These are phyloP conservation scores for Herpetomonas tarakana DNA, from an alignment of 208 protist species.

Conservation along the genomic window DNA sequence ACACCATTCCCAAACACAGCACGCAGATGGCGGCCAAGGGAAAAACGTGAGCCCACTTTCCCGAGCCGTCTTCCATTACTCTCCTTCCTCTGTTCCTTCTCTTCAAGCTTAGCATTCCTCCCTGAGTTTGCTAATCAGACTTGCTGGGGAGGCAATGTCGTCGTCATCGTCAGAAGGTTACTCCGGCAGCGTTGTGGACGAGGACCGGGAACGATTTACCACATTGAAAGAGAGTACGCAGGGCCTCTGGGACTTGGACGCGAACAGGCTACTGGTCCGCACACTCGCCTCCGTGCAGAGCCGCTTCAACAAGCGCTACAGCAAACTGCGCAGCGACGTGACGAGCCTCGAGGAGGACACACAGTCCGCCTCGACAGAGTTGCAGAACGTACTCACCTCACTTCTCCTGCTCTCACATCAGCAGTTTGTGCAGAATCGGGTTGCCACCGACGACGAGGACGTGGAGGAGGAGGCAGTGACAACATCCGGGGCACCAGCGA, in stretches of 20 bases:
- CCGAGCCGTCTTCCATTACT: no score
- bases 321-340: slow-evolving; percentile 20
- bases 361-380: slow-evolving; percentile 17
- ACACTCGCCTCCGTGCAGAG: slow-evolving; percentile 40
- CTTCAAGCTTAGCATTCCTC: no score
- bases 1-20: no score
- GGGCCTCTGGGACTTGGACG: slow-evolving; percentile 37
- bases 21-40: no score
- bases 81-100: no score
- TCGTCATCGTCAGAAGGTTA: background rate
- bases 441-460: slow-evolving; percentile 42
- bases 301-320: slow-evolving; percentile 16
- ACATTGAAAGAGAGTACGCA: slow-evolving; percentile 21
- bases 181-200: background rate
- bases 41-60: no score
- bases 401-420: slow-evolving; percentile 60
- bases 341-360: slow-evolving; percentile 32
- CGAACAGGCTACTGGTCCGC: slow-evolving; percentile 43
- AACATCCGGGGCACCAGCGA: no score
- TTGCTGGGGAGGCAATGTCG: no score
- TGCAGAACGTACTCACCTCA: slow-evolving; percentile 57
- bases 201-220: slow-evolving; percentile 5
- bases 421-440: slow-evolving; percentile 77
- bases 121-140: no score
- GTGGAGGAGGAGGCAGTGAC: slow-evolving; percentile 5